Conservation (phyloP, 2,329 filamentous ascomycete genomes). For the Nothophoma quercina region DNA sequence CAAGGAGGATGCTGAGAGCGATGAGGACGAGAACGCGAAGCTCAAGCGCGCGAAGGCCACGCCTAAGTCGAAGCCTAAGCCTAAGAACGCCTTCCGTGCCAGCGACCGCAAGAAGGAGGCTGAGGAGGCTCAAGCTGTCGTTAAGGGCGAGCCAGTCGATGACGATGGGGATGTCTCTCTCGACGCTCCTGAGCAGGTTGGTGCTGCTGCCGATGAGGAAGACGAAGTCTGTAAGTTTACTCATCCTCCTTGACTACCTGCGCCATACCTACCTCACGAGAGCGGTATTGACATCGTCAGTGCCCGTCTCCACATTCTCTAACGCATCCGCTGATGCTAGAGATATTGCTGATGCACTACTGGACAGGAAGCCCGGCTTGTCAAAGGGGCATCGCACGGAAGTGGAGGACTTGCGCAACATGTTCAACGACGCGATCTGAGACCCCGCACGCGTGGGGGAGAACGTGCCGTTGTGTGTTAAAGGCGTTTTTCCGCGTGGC, state of each 20-base stretch:
- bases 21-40: neutral
- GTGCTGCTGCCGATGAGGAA: neutral
- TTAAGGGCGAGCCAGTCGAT: constrained; percentile 7
- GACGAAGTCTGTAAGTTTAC: constrained; percentile 10
- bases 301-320: neutral
- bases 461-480: too few species aligned
- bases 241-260: neutral
- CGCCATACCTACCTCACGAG: neutral
- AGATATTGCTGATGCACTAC: constrained; percentile 2
- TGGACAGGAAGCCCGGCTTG: neutral
- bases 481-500: too few species aligned
- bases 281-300: neutral
- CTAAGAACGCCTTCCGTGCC: constrained; percentile 1
- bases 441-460: neutral
- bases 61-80: neutral
- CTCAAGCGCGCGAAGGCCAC: neutral
- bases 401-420: neutral
- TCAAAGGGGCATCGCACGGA: neutral
- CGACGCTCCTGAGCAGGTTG: neutral
- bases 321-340: neutral
- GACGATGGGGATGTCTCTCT: neutral
- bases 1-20: neutral
- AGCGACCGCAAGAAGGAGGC: neutral
- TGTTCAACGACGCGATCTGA: neutral
- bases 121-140: neutral